Evolutionary conservation across 257 asterid species (phyloP).

Genomic region (Gentiana straminea): DNA sequence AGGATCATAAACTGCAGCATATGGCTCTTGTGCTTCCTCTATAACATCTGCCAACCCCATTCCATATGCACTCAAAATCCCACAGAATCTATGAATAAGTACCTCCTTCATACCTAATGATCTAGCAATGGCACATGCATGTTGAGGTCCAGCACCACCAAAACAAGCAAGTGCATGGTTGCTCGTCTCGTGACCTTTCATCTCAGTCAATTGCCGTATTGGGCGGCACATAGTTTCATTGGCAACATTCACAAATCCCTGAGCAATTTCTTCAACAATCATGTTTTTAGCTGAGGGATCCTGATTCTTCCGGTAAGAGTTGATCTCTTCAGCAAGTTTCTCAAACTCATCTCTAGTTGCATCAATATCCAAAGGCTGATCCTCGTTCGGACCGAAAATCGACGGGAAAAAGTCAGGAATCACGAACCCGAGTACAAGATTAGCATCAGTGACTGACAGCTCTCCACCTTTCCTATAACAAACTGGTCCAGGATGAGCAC

Average conservation of each 20-base stretch:
- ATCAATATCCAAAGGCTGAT: conserved; percentile 62
- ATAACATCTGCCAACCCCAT: conserved; percentile 98
- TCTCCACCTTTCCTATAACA: conserved; percentile 96
- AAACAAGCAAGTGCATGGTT: conserved; percentile 94
- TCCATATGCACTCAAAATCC: conserved; percentile 94
- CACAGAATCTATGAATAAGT: conserved; percentile 79
- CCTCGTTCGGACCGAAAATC: conserved; percentile 84
- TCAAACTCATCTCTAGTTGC: conserved; percentile 64
- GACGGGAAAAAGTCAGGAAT: conserved; percentile 89
- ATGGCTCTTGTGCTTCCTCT: conserved; percentile 91
- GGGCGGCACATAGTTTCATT: conserved; percentile 99
- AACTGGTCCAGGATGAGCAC: conserved; percentile 98
- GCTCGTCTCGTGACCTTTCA: conserved; percentile 95
- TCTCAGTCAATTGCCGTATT: conserved; percentile 85
- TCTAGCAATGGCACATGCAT: conserved; percentile 97
- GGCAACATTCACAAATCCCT: conserved; percentile 82
- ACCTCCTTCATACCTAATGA: conserved; percentile 96
- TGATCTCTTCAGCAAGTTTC: conserved; percentile 70
- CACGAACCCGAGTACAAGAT: conserved; percentile 74
- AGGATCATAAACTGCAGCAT: conserved; percentile 66
- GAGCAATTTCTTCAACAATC: conserved; percentile 90
- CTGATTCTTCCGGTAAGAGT: conserved; percentile 57
- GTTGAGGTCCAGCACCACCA: conserved; percentile 99
- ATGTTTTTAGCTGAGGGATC: conserved; percentile 64
- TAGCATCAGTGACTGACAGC: conserved; percentile 87